Percentiles rank a stretch among this genome's conserved stretches.
Conservation (phyloP, 495 filamentous ascomycete species). For the Penicillium waksmanii region DNA sequence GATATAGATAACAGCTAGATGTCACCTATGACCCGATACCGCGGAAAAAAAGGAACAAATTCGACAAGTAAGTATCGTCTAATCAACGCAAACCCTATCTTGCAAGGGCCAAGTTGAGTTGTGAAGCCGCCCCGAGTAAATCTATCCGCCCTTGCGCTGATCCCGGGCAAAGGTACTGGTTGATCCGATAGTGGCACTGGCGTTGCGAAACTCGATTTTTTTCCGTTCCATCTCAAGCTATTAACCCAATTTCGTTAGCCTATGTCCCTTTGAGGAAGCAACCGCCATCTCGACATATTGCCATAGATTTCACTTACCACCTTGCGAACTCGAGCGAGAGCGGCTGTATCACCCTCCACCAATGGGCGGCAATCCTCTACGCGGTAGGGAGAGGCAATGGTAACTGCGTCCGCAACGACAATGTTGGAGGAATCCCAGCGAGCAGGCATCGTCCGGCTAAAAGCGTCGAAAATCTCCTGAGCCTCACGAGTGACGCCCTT, state of each 20-base stretch:
- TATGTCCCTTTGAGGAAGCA: background rate
- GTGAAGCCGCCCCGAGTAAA: background rate
- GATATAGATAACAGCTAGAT: slow-evolving; percentile 7
- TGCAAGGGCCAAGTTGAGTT: background rate
- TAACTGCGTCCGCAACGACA: slow-evolving; percentile 66
- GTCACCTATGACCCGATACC: slow-evolving; percentile 2
- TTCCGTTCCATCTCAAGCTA: slow-evolving; percentile 56
- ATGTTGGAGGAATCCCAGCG: slow-evolving; percentile 66
- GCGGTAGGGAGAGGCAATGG: slow-evolving; percentile 63
- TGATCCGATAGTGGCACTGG: slow-evolving; percentile 46
- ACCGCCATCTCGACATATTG: background rate
- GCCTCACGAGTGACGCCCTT: slow-evolving; percentile 67
- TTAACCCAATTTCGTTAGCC: background rate
- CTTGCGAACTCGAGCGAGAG: slow-evolving; percentile 63
- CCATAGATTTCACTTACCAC: slow-evolving; percentile 52
- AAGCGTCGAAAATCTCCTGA: slow-evolving; percentile 71
- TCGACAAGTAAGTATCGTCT: slow-evolving; percentile 1
- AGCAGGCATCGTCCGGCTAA: slow-evolving; percentile 65
- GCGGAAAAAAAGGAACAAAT: background rate
- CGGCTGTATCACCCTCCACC: slow-evolving; percentile 51
- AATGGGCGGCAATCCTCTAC: slow-evolving; percentile 60
- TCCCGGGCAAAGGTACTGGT: slow-evolving; percentile 40
- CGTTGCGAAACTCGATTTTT: slow-evolving; percentile 52
- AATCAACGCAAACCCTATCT: slow-evolving; percentile 8
- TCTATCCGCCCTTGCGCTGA: slow-evolving; percentile 37